Evolutionary conservation across 1,284 basidiomycete genomes (phyloP), one percentile per base, ranked within the genome.

Genomic region (Malassezia japonica): DNA sequence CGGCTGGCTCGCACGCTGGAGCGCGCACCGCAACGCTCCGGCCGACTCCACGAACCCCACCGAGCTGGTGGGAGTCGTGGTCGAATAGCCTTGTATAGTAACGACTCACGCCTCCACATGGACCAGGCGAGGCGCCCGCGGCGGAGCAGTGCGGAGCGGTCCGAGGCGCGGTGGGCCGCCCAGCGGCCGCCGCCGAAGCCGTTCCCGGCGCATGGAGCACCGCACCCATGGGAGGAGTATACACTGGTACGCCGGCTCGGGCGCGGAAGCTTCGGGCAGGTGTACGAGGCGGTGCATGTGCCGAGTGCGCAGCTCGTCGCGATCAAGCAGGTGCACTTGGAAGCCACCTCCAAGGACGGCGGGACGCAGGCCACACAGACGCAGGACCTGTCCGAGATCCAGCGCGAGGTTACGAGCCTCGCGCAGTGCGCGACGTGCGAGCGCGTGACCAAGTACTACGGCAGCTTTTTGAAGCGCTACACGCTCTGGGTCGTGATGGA

Each of bases 401-500:
- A 98, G 72, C 87, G 90, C 71, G 92, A 98, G 75, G 96, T 98
- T 61, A 84, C 88, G 12, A 92, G 87, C 73, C 79, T 98, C 27
- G 87, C 91, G 0, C 87, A 89, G 65, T 94, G 89, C 76, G 50
- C 40, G 21, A 88, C 91, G 71, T 94, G 90, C 8, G 86, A 91
- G 75, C 88, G 87, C 73, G 88, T 98, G 50, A 98, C 92, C 31
- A 80, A 84, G 40, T 98, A 96, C 75, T 96, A 94, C 67, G 92
- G 89, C 44, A 91, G 88, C 48, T 98, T 98, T 74, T 87, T 99
- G 55, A 84, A 87, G 59, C 83, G 87, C 13, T 96, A 92, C 78
- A 94, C 95, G 74, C 79, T 99, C 16, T 98, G 94, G 94, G 98
- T 99, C 70, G 80, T 99, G 67, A 98, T 98, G 94, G 92, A 99